Evolutionary conservation across 139 green algal genomes (phyloP), one percentile per base, ranked within the genome.

Genomic region (Cymbomonas tetramitiformis): DNA sequence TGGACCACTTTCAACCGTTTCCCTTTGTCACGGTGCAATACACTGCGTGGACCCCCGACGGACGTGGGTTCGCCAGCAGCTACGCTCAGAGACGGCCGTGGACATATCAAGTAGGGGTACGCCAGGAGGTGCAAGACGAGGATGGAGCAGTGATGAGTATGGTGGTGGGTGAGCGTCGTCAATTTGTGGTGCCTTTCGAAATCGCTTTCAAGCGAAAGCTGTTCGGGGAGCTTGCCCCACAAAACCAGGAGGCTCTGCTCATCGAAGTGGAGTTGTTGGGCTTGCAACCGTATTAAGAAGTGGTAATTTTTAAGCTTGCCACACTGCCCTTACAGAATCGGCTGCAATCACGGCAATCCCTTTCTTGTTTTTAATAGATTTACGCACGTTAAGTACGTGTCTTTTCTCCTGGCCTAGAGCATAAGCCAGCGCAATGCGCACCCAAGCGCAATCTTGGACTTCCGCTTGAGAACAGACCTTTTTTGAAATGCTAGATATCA

Each of bases 101-200:
- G 8, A 10, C 29, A 5, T 62, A 69, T 39, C 60, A 69, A 43
- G 61, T 63, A 10, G 61, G 61, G 4, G 46, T 69, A 19, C 61
- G 52, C 5, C 61, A 69, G 40, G 52, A 49, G 49, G 23, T 69
- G 21, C 38, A 69, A 41, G 61, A 69, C 46, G 61, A 69, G 39
- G 38, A 62, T n/a, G 61, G 61, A 0, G 61, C 51, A 39, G 61
- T 69, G 10, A 69, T 62, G 51, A 47, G 30, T 30, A 69, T 69
- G 61, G 6, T 48, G 9, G 61, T 69, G 38, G 61, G 61, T 8
- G 61, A 69, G 36, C 26, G 58, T 18, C 52, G 61, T 2, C 61
- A 61, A 18, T 69, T 69, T 62, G 61, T 33, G 15, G 52, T 62
- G n/a, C 51, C 51, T 3, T 3, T 53, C 0, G 61, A 69, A 30